Base-by-base conservation (phyloP, 352 stramenopile genomes). In the Hyaloperonospora arabidopsidis region DNA sequence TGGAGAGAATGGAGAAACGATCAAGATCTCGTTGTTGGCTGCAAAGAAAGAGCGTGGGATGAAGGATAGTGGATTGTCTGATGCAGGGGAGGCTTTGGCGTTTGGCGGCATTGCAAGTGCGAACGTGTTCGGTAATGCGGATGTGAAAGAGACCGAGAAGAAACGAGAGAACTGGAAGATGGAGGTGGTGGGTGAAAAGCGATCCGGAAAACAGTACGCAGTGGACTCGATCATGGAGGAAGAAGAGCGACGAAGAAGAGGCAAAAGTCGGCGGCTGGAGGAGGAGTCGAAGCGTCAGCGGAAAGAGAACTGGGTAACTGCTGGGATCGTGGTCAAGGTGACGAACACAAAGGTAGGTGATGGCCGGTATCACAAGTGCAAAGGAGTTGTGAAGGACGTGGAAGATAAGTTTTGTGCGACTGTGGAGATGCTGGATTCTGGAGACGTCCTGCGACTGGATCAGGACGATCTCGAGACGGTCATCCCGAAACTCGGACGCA, bases 311-410 rank as follows among this genome's bases (percentile, higher is more conserved):
- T 98, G 95, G 95, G 54, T 98, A 29, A 69, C 79, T 1, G 78
- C 61, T 28, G 76, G 85, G 22, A 97, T 98, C 55, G 63, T 98
- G 3, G 93, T 98, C 22, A 97, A 97, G 54, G 78, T 98, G 35
- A 83, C 96, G 52, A 96, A 96, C 59, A 96, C 97, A 68, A 91
- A 88, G 32, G 65, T 98, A 3, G 86, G 77, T 1, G 75, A 81
- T 15, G 90, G 93, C 21, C 67, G 60, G 11, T 96, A 93, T 63
- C 95, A 95, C 78, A 95, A 95, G 62, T 77, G 76, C 38, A 96
- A 96, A 52, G 86, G 84, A 18, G 67, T 78, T 43, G 61, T 96
- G 35, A 72, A 82, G 11, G 55, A 70, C 0, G 87, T 96, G 23
- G 63, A 89, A 19, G 86, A 95, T 51, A 74, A 76, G 15, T 96